Evolutionary conservation across 192 early-diverging fungal genomes (phyloP), one percentile per base, ranked within the genome.

Genomic region (Coemansia reversa): DNA sequence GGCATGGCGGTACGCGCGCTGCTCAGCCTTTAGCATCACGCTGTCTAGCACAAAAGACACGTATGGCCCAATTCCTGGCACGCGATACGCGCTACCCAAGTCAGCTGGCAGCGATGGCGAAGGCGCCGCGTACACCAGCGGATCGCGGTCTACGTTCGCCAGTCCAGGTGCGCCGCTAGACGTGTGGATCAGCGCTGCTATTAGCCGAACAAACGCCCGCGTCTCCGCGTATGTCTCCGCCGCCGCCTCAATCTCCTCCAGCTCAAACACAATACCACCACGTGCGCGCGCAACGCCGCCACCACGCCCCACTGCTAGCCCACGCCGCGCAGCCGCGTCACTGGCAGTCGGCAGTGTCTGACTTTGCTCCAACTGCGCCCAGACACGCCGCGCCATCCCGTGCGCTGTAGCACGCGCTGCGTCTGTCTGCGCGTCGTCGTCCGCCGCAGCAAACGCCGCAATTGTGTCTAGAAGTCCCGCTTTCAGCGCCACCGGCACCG

Each of bases 141-240:
- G 77, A 30, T 83, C 77, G 33, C 68, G 69, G 48, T 75, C 74
- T 57, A 72, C 42, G 63, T 69, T 63, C 7, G 61, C 63, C 52
- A 70, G 57, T 25, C 71, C 60, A 0, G 80, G 68, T 1, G 74
- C 70, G 20, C 79, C 75, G 55, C 72, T 66, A 7, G 86, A 85
- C 9, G 82, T 61, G 49, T 93, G 90, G 28, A 91, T 84, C 14
- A 97, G 78, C 29, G 82, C 70, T 2, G 81, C 80, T 12, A 99
- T 66, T 3, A 99, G 84, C 7, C 80, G 69, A 8, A 96, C 66
- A 74, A 95, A 93, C 1, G 95, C 89, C 6, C 93, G 67, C 7
- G 93, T 95, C 76, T 96, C 91, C 1, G 93, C 88, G 64, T 94
- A 99, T 2, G 86, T 88, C 60, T 93, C 85, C 35, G 84, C 88